These are phyloP conservation scores for Fusarium burgessii DNA, from an alignment of 2,329 filamentous ascomycete species.

Conservation along the genomic window DNA sequence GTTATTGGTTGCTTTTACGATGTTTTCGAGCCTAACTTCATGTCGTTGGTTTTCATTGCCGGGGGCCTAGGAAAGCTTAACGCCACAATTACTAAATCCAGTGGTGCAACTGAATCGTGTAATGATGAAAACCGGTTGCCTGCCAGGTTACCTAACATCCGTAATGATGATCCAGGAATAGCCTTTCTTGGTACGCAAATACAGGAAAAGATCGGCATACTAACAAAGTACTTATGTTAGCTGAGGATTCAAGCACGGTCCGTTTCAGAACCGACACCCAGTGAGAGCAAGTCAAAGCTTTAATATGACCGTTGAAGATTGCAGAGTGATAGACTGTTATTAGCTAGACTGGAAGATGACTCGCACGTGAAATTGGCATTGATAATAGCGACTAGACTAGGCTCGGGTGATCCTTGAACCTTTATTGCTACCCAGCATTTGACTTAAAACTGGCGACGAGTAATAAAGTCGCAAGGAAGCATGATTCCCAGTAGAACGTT, in stretches of 20 bases:
- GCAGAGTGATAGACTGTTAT: background rate
- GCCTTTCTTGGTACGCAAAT: background rate
- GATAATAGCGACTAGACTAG: background rate
- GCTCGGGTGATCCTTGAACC: background rate
- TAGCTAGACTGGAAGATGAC: background rate
- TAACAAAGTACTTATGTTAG: background rate
- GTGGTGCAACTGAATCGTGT: background rate
- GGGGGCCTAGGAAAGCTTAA: background rate
- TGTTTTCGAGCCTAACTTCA: background rate
- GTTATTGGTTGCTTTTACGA: background rate
- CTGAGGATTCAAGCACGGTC: background rate
- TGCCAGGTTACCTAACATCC: too few species aligned
- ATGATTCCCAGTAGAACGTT: too few species aligned
- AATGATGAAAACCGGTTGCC: background rate
- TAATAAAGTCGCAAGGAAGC: too few species aligned
- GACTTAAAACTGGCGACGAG: too few species aligned
- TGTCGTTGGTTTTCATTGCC: background rate
- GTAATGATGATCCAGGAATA: background rate
- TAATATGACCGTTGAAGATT: background rate
- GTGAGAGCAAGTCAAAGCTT: background rate
- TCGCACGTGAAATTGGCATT: background rate
- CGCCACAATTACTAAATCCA: background rate
- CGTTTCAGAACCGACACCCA: background rate
- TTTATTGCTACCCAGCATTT: background rate
- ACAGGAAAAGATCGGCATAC: background rate